Evolutionary conservation across 75 land plant species (phyloP).

Genomic region (Adiantum capillusveneris): DNA sequence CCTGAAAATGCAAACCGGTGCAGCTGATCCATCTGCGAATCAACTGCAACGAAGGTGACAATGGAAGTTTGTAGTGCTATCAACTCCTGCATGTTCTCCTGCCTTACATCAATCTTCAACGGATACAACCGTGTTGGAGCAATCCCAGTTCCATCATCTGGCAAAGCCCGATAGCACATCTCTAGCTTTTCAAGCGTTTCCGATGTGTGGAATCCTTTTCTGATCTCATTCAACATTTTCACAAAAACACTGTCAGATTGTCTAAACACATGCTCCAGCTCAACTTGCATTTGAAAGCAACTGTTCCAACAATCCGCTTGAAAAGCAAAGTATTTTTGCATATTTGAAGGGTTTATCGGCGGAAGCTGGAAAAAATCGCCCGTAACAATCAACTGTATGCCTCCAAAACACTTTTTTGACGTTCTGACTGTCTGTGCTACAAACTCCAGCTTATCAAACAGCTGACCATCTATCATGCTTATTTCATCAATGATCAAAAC

Average conservation of each 20-base stretch:
- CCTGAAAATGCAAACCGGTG: not conserved
- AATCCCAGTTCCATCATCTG: conserved; percentile 7
- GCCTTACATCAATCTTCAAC: conserved; percentile 31
- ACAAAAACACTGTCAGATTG: conserved; percentile 44
- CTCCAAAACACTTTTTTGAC: conserved; percentile 36
- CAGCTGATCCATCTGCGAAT: conserved; percentile 10
- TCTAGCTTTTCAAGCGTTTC: conserved; percentile 21
- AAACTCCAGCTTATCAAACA: conserved; percentile 58
- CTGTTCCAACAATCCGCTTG: conserved; percentile 68
- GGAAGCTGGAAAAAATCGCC: conserved; percentile 85
- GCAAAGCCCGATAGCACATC: conserved; percentile 11
- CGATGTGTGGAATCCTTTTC: conserved; percentile 34
- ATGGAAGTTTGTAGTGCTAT: conserved; percentile 20
- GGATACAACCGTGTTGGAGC: conserved; percentile 43
- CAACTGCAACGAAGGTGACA: conserved; percentile 33
- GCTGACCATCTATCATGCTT: conserved; percentile 62
- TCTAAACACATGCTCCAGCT: conserved; percentile 46
- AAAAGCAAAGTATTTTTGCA: conserved; percentile 51
- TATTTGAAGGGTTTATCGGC: conserved; percentile 24
- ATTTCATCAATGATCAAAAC: conserved; percentile 70
- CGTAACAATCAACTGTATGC: conserved; percentile 56
- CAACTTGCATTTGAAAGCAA: conserved; percentile 54
- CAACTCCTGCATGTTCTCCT: conserved; percentile 40
- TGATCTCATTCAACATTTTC: conserved; percentile 50
- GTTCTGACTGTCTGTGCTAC: conserved; percentile 36